These are phyloP conservation scores for Sphenostylis stenocarpa DNA, from an alignment of 306 rosid species.

Conservation along the genomic window DNA sequence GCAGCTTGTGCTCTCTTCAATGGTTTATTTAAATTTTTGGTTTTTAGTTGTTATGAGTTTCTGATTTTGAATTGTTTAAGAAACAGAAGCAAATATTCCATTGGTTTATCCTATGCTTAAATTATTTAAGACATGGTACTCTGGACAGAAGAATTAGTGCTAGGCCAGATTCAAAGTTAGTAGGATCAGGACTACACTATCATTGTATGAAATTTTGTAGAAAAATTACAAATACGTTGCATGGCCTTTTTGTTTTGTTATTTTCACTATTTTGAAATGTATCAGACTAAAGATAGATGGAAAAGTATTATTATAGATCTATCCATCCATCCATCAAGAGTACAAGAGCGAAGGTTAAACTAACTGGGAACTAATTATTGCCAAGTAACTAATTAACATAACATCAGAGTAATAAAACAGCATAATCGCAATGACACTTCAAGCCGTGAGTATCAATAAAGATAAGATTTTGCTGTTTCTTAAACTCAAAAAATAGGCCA, in stretches of 20 bases:
- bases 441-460: background rate
- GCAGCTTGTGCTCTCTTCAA: slow-evolving; percentile 3
- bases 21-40: background rate
- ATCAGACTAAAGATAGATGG: too few species aligned
- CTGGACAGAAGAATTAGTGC: background rate
- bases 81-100: background rate
- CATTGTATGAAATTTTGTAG: background rate
- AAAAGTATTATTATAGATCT: too few species aligned
- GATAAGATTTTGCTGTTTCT: slow-evolving; percentile 18
- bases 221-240: background rate
- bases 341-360: too few species aligned
- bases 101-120: background rate
- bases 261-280: background rate
- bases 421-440: background rate
- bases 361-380: too few species aligned
- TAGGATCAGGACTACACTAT: background rate
- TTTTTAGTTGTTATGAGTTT: background rate
- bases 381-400: too few species aligned
- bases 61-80: background rate
- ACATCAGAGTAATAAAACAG: background rate
- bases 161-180: background rate
- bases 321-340: too few species aligned
- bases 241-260: background rate
- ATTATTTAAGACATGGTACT: background rate
- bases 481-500: too few species aligned